These are phyloP conservation scores for Dipteronia sinensis DNA, from an alignment of 345 rosid species.

Conservation along the genomic window DNA sequence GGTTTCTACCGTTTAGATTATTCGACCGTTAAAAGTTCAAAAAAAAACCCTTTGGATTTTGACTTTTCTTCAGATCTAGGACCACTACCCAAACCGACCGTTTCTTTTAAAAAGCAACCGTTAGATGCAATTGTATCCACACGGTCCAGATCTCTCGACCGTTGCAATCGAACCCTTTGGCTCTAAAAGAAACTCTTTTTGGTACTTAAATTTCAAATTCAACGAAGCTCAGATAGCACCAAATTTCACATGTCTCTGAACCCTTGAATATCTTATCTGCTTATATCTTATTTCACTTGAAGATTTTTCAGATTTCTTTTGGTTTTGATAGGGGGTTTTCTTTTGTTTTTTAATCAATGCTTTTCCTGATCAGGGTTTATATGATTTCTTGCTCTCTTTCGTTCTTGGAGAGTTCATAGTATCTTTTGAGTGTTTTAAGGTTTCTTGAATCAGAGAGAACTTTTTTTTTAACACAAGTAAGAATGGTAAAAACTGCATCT, in stretches of 20 bases:
- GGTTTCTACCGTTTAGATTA: conserved; percentile 12
- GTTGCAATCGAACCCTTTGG: conserved; percentile 33
- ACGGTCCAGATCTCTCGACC: conserved; percentile 53
- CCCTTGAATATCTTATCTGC: neutral
- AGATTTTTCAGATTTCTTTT: conserved; percentile 4
- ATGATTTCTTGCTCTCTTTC: conserved; percentile 1
- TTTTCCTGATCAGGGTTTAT: conserved; percentile 4
- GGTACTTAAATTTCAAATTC: conserved; percentile 27
- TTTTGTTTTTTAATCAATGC: neutral
- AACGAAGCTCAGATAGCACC: neutral
- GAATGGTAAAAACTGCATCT: conserved; percentile 56
- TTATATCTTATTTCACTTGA: neutral
- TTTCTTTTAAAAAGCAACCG: conserved; percentile 31
- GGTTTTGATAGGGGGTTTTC: neutral
- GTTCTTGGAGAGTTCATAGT: conserved; percentile 1
- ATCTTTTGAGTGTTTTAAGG: neutral
- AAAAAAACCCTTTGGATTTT: neutral
- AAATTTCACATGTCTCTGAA: neutral
- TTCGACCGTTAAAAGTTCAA: conserved; percentile 39
- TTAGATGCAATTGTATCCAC: conserved; percentile 35
- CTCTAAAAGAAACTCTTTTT: neutral
- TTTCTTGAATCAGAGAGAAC: neutral
- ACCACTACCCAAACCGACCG: conserved; percentile 40
- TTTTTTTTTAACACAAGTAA: conserved; percentile 2
- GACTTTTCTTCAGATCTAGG: neutral